Evolutionary conservation across 768 basidiomycete genomes (phyloP).

Genomic region (Podaxis carcinomalis): DNA sequence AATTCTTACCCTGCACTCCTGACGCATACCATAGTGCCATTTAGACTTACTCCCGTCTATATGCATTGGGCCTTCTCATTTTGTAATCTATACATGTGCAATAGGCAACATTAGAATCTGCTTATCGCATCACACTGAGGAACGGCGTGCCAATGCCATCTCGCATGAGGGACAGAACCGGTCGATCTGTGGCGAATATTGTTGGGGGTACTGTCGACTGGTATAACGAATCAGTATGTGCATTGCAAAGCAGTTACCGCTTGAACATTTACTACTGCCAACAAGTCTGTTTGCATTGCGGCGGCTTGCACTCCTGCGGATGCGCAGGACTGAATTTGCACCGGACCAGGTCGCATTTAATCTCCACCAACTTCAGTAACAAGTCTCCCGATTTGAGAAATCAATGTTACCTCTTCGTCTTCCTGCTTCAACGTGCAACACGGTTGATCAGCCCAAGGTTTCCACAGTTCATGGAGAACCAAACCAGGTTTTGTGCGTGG

Average conservation of each 20-base stretch:
- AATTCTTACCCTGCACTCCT: background rate
- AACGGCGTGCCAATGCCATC: constrained; percentile 12
- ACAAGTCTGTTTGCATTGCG: constrained; percentile 50
- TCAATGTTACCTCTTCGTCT: constrained; percentile 47
- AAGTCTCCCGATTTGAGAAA: background rate
- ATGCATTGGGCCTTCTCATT: background rate
- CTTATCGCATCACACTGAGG: constrained; percentile 3
- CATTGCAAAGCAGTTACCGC: constrained; percentile 10
- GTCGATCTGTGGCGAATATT: constrained; percentile 64
- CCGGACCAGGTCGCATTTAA: constrained; percentile 52
- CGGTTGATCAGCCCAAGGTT: constrained; percentile 1
- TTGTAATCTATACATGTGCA: constrained; percentile 3
- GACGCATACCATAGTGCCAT: background rate
- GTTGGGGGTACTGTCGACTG: constrained; percentile 62
- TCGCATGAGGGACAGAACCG: constrained; percentile 52
- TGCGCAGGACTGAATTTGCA: constrained; percentile 66
- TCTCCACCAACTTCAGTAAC: constrained; percentile 31
- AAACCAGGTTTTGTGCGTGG: constrained; percentile 50
- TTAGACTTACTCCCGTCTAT: background rate
- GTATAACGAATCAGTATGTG: constrained; percentile 16
- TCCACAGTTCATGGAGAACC: constrained; percentile 13
- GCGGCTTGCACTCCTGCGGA: constrained; percentile 43
- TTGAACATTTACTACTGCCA: constrained; percentile 65
- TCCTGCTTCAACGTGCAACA: constrained; percentile 30
- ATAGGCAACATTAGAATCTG: background rate